phyloP scores from a whole-genome alignment of 345 rosid species.

The Syzygium aromaticum region DNA sequence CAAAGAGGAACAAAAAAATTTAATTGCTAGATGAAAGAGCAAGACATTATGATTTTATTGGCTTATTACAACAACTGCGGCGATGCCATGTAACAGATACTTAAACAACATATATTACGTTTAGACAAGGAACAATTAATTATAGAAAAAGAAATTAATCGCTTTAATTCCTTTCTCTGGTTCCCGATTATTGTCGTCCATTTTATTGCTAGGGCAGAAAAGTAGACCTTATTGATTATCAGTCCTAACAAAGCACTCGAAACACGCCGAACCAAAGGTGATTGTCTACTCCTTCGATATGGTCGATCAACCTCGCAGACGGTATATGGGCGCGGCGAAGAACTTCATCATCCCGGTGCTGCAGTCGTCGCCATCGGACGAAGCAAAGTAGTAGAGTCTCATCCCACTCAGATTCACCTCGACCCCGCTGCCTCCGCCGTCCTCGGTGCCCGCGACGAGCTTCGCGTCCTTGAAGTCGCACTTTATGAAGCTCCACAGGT shows the following conservation, averaged over 20 bases:
- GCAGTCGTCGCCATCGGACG: slow-evolving; percentile 1
- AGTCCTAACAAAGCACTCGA: not conserved
- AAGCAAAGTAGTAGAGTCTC: slow-evolving; percentile 9
- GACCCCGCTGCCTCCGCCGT: slow-evolving; percentile 1
- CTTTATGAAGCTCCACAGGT: slow-evolving; percentile 2
- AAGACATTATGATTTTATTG: not conserved
- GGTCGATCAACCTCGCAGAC: not conserved
- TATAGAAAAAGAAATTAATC: not conserved
- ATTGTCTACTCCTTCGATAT: not conserved
- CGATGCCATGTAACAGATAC: not conserved
- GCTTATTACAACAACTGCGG: not conserved
- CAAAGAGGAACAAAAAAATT: not conserved
- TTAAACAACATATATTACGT: not conserved
- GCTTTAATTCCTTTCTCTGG: not conserved
- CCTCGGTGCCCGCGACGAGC: not conserved
- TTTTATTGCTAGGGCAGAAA: not conserved
- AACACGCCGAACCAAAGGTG: not conserved
- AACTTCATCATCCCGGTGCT: slow-evolving; percentile 11
- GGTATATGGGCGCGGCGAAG: not conserved
- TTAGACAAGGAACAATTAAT: not conserved
- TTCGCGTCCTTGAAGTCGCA: slow-evolving; percentile 13
- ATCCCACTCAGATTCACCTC: not conserved
- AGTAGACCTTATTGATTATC: not conserved
- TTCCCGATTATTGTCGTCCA: not conserved
- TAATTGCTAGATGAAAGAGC: not conserved